A percentile compares a stretch with the other conserved stretches of the same genome.
phyloP scores from a whole-genome alignment of 345 rosid genomes.

The Lepidium aucheri region DNA sequence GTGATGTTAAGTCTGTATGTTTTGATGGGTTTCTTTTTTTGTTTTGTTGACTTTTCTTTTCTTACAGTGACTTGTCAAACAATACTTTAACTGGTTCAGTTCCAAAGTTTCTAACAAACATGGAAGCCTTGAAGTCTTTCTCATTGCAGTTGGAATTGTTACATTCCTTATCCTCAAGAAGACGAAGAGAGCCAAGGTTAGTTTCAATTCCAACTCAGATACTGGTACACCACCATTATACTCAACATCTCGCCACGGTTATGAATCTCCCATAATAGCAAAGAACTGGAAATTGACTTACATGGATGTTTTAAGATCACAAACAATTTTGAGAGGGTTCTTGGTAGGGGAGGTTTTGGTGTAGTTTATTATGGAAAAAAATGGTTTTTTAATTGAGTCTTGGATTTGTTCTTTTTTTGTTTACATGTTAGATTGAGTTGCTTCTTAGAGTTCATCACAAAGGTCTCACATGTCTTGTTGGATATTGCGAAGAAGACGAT shows the following conservation, averaged over 20 bases:
- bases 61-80: constrained; percentile 48
- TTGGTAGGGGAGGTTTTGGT: constrained; percentile 51
- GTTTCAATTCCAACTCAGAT: not conserved
- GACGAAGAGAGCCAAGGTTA: constrained; percentile 23
- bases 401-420: not conserved
- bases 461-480: constrained; percentile 39
- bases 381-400: not conserved
- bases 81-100: constrained; percentile 44
- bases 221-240: too few species aligned
- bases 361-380: constrained; percentile 29
- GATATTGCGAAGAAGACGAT: constrained; percentile 34
- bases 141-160: constrained; percentile 7
- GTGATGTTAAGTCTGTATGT: too few species aligned
- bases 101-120: constrained; percentile 33
- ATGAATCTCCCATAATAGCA: constrained; percentile 13
- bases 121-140: constrained; percentile 26
- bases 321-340: constrained; percentile 29
- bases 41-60: not conserved
- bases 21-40: too few species aligned
- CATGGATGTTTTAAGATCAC: constrained; percentile 33
- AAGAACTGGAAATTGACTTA: constrained; percentile 25
- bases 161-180: constrained; percentile 12
- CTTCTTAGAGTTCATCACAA: constrained; percentile 38
- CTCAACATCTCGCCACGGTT: too few species aligned
- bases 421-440: constrained; percentile 28